Percentiles rank a stretch among this genome's conserved stretches.
These are phyloP conservation scores for Saturnispora silvae DNA, from an alignment of 805 yeast genomes.

Conservation along the genomic window DNA sequence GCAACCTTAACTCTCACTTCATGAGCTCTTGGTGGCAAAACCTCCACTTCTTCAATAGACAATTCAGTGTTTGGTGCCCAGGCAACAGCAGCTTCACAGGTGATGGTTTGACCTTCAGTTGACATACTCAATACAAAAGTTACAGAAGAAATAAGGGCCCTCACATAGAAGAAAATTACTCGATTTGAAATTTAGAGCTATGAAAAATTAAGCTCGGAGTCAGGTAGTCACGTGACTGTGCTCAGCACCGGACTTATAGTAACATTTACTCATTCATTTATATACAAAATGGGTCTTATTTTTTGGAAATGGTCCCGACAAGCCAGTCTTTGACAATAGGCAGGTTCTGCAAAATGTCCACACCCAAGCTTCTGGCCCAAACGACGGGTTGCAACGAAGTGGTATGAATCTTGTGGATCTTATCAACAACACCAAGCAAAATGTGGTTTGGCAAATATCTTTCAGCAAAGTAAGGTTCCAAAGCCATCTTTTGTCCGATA, in stretches of 20 bases:
- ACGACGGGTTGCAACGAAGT: constrained; percentile 69
- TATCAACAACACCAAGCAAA: constrained; percentile 81
- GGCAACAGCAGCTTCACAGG: constrained; percentile 94
- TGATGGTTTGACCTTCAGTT: constrained; percentile 32
- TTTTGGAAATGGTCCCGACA: constrained; percentile 37
- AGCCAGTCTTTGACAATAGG: constrained; percentile 59
- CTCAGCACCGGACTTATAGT: too few relatives aligned
- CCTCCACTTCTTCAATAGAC: constrained; percentile 77
- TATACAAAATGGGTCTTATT: too few relatives aligned
- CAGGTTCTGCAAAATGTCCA: constrained; percentile 54
- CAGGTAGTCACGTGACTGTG: background rate
- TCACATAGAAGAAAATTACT: too few relatives aligned
- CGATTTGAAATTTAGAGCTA: background rate
- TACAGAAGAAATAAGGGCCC: background rate
- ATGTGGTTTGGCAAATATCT: constrained; percentile 73
- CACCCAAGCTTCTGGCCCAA: constrained; percentile 62
- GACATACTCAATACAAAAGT: background rate
- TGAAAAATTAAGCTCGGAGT: background rate
- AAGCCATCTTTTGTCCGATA: constrained; percentile 67
- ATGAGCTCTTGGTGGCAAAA: constrained; percentile 90
- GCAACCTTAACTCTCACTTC: constrained; percentile 88
- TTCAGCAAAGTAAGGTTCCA: constrained; percentile 82
- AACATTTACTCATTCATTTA: too few relatives aligned
- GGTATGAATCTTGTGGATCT: constrained; percentile 77
- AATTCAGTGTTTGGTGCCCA: constrained; percentile 83